Evolutionary conservation across 495 filamentous ascomycete genomes (phyloP).

Genomic region (Pseudoneurospora amorphoporcata): DNA sequence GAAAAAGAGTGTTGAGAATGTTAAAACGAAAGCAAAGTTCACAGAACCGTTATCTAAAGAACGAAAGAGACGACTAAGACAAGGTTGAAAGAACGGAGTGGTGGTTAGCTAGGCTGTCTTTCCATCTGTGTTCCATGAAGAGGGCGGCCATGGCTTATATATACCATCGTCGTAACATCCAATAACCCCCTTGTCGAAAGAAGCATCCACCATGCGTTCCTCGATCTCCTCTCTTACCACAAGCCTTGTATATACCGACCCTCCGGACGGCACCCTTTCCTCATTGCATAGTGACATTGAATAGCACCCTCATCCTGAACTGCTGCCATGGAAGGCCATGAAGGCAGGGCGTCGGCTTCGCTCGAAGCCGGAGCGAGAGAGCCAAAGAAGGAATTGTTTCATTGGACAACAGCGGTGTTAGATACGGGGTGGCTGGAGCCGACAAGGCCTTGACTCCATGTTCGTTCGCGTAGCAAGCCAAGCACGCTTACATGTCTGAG

Average conservation of each 20-base stretch:
- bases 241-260: neutral
- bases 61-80: conserved; percentile 12
- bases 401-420: neutral
- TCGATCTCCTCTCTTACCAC: neutral
- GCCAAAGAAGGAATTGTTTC: conserved; percentile 8
- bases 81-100: neutral
- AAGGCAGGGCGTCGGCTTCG: conserved; percentile 10
- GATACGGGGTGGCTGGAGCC: neutral
- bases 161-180: neutral
- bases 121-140: neutral
- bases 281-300: neutral
- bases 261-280: neutral
- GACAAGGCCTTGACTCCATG: conserved; percentile 1
- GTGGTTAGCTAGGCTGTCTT: neutral
- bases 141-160: conserved; percentile 12
- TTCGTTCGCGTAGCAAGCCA: conserved; percentile 1
- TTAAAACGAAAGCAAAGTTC: conserved; percentile 27
- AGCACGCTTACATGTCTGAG: conserved; percentile 2
- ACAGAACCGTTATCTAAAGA: conserved; percentile 31
- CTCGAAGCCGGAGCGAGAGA: conserved; percentile 21
- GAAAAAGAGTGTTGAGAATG: conserved; percentile 25
- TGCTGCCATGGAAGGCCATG: conserved; percentile 10
- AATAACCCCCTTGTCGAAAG: neutral
- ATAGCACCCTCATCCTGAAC: neutral
- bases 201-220: conserved; percentile 7